These are phyloP conservation scores for Xylariaceae sp. DNA, from an alignment of 2,329 filamentous ascomycete species.

Conservation along the genomic window DNA sequence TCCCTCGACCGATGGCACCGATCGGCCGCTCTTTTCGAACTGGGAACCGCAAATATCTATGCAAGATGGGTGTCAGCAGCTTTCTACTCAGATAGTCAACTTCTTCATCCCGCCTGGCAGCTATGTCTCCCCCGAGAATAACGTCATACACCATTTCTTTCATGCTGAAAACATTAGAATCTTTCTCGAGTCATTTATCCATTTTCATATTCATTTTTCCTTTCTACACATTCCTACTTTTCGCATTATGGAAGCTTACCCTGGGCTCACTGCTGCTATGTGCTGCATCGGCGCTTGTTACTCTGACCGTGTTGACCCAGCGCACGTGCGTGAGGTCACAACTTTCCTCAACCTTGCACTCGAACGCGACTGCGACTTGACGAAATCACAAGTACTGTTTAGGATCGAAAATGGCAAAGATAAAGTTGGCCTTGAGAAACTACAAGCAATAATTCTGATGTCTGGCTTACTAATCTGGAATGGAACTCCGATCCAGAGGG, in stretches of 20 bases:
- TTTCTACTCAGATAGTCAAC: slow-evolving; percentile 62
- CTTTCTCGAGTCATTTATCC: slow-evolving; percentile 73
- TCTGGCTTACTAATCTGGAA: slow-evolving; percentile 73
- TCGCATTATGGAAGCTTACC: slow-evolving; percentile 68
- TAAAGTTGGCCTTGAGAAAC: slow-evolving; percentile 64
- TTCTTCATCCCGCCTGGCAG: slow-evolving; percentile 65
- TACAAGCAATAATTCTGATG: slow-evolving; percentile 70
- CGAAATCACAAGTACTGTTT: slow-evolving; percentile 45
- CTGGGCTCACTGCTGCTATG: slow-evolving; percentile 72
- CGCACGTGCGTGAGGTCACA: slow-evolving; percentile 71
- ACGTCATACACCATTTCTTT: slow-evolving; percentile 65
- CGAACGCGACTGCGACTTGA: slow-evolving; percentile 59
- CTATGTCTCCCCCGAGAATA: slow-evolving; percentile 61
- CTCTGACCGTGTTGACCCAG: slow-evolving; percentile 65
- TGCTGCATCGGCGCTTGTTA: slow-evolving; percentile 79
- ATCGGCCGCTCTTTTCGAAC: slow-evolving; percentile 55
- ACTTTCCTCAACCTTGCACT: slow-evolving; percentile 66
- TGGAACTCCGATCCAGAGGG: slow-evolving; percentile 69
- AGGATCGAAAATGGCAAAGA: slow-evolving; percentile 49
- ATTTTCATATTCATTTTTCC: slow-evolving; percentile 77
- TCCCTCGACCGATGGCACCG: slow-evolving; percentile 50
- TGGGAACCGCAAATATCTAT: slow-evolving; percentile 55
- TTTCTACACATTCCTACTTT: slow-evolving; percentile 76
- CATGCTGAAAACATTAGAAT: slow-evolving; percentile 72
- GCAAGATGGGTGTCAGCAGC: slow-evolving; percentile 59